Evolutionary conservation across 75 land plant genomes (phyloP), one percentile per base, ranked within the genome.

Genomic region (Picea sitchensis): DNA sequence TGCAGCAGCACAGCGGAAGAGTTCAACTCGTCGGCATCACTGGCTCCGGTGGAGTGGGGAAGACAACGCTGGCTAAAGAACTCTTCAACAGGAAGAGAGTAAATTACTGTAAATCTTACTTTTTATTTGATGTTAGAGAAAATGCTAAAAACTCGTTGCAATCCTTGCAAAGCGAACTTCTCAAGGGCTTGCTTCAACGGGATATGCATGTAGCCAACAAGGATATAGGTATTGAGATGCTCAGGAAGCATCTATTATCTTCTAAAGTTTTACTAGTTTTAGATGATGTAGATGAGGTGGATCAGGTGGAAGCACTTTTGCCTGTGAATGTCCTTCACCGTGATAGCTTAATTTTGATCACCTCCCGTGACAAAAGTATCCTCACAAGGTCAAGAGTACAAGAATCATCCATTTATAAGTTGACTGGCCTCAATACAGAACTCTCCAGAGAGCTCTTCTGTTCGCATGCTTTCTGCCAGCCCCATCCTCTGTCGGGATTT

Each of bases 51-150:
- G 67, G 67, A 14, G 30, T 26, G 13, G 67, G 67, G 67, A 64
- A 64, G 67, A 64, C 67, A 26, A 64, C 67, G 26, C 67, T 64
- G 15, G 26, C 34, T 26, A 64, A 64, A 64, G 67, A 64, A 32
- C 31, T 64, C 14, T 64, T 64, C 34, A 64, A 64, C 67, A 2
- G 31, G 14, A 64, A 26, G 34, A 26, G 3, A 2, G 8, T 8
- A 64, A 2, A 26, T 11, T 64, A 64, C 31, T 7, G 15, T 21
- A 64, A 26, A 31, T 3, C 34, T 26, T 3, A 14, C 9, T 64
- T 64, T 64, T 32, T 64, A 4, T 64, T 64, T 9, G 67, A 64
- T 26, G 31, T 64, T 14, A 30, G 67, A 3, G 67, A 64, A 26
- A 26, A 0, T 64, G 36, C 36, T 32, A 64, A 26, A 0, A 14